Evolutionary conservation across 495 filamentous ascomycete genomes (phyloP).

Genomic region (Penicillium lagena): DNA sequence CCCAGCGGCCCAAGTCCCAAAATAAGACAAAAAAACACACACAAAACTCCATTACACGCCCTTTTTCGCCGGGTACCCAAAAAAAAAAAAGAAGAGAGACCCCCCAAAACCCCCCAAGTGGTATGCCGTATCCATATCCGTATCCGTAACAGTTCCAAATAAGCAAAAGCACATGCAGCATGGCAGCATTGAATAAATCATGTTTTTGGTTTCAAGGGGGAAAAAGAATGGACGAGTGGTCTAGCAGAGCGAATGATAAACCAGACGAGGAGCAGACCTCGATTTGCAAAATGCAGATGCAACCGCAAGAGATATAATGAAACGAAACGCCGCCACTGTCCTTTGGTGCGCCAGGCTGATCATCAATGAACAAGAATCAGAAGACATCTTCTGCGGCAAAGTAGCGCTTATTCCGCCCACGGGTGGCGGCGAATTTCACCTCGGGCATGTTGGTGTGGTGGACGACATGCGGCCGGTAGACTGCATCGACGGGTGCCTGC

Average conservation of each 20-base stretch:
- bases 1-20: conserved; percentile 1
- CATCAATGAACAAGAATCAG: conserved; percentile 5
- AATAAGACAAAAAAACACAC: not conserved
- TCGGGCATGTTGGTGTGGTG: conserved; percentile 81
- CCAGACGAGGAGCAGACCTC: conserved; percentile 2
- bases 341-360: not conserved
- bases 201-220: conserved; percentile 1
- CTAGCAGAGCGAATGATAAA: conserved; percentile 1
- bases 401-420: conserved; percentile 72
- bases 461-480: conserved; percentile 88
- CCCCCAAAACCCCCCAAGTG: not conserved
- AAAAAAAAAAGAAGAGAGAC: not conserved
- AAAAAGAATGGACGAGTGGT: conserved; percentile 10
- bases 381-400: conserved; percentile 63
- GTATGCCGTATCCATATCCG: not conserved
- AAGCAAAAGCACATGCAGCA: not conserved
- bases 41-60: not conserved
- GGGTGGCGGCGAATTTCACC: conserved; percentile 62
- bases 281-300: conserved; percentile 18
- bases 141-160: not conserved
- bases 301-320: conserved; percentile 1
- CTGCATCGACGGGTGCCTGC: conserved; percentile 86
- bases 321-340: conserved; percentile 6
- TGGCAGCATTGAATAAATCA: conserved; percentile 1
- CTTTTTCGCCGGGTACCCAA: not conserved